These are phyloP conservation scores for Rutstroemia sp. DNA, from an alignment of 2,329 filamentous ascomycete genomes.

Conservation along the genomic window DNA sequence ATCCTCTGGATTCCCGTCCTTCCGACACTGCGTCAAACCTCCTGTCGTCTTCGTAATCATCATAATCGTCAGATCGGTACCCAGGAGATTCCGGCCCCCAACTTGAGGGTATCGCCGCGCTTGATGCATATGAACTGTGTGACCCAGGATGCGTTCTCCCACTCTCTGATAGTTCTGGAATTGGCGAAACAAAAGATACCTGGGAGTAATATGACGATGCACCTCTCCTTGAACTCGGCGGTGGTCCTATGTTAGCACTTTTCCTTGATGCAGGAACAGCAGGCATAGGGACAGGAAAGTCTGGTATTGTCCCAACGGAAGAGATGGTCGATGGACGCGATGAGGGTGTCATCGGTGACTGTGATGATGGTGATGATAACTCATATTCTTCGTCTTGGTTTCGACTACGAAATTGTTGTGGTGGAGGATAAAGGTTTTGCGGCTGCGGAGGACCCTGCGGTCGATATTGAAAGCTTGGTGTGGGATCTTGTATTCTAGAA, in stretches of 20 bases:
- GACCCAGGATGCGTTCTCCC: conserved; percentile 41
- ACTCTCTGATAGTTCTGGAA: conserved; percentile 56
- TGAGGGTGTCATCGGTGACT: conserved; percentile 39
- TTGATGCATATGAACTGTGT: conserved; percentile 62
- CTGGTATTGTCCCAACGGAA: conserved; percentile 50
- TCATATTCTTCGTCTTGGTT: conserved; percentile 9
- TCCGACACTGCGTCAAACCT: conserved; percentile 21
- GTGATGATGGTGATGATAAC: not conserved
- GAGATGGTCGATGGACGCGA: conserved; percentile 47
- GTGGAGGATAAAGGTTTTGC: conserved; percentile 9
- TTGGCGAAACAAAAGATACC: conserved; percentile 63
- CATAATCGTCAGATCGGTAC: conserved; percentile 29
- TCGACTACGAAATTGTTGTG: conserved; percentile 31
- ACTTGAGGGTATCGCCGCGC: conserved; percentile 61
- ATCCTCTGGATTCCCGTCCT: conserved; percentile 21
- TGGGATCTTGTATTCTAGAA: conserved; percentile 48
- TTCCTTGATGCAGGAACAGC: conserved; percentile 32
- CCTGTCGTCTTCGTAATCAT: conserved; percentile 18
- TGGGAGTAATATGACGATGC: conserved; percentile 59
- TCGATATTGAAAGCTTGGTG: conserved; percentile 43
- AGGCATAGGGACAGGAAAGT: conserved; percentile 32
- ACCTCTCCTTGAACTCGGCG: conserved; percentile 52
- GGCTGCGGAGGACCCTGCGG: not conserved
- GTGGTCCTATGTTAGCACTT: conserved; percentile 50
- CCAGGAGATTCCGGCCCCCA: conserved; percentile 44